Evolutionary conservation across 2,329 filamentous ascomycete genomes (phyloP).

Genomic region (Colletotrichum navitas): DNA sequence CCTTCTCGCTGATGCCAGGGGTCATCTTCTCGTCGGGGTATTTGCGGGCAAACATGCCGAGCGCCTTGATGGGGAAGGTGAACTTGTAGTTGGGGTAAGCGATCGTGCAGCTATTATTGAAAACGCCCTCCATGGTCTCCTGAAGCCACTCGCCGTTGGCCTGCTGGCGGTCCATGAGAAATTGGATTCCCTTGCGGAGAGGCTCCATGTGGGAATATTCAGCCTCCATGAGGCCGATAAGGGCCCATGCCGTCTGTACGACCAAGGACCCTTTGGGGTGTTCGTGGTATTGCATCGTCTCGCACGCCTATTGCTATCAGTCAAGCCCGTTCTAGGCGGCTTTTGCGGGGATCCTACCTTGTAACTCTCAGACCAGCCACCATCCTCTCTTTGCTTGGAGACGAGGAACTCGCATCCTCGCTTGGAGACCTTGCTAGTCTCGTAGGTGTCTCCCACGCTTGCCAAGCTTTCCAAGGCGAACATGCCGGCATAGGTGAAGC

Average conservation of each 20-base stretch:
- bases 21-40: conserved; percentile 74
- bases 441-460: conserved; percentile 84
- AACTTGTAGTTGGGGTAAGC: conserved; percentile 99
- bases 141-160: conserved; percentile 94
- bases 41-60: conserved; percentile 86
- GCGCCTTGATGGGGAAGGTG: conserved; percentile 91
- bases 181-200: conserved; percentile 78
- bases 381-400: conserved; percentile 86
- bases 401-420: conserved; percentile 89
- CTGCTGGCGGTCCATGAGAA: conserved; percentile 89
- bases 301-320: conserved; percentile 71
- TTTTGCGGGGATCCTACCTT: conserved; percentile 59
- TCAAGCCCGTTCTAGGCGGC: conserved; percentile 13
- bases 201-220: conserved; percentile 81
- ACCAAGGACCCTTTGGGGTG: conserved; percentile 85
- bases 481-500: conserved; percentile 97
- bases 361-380: conserved; percentile 98
- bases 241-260: conserved; percentile 93
- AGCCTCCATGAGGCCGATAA: conserved; percentile 85
- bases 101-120: conserved; percentile 99
- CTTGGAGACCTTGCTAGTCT: conserved; percentile 76
- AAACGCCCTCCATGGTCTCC: conserved; percentile 96
- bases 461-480: conserved; percentile 91
- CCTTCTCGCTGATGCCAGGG: conserved; percentile 34
- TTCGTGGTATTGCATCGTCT: conserved; percentile 80